Percentiles rank a stretch among this genome's conserved stretches.
phyloP scores from a whole-genome alignment of 2,329 filamentous ascomycete species.

The Paramyrothecium sp. region DNA sequence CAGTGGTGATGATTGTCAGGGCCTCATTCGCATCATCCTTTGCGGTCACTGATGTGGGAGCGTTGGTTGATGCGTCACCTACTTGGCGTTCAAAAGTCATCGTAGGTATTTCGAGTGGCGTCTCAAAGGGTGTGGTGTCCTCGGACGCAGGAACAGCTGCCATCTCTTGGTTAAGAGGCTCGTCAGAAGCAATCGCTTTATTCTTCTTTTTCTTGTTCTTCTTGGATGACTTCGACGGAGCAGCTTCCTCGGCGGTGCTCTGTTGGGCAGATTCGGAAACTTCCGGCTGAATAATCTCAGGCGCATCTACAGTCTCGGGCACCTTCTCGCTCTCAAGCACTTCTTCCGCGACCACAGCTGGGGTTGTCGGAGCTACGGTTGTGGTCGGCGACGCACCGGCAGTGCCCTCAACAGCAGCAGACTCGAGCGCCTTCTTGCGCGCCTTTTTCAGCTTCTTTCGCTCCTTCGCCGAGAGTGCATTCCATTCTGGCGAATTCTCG shows the following conservation, averaged over 20 bases:
- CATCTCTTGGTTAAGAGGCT: slow-evolving; percentile 1
- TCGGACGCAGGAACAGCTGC: background rate
- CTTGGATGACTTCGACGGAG: slow-evolving; percentile 12
- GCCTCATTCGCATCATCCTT: background rate
- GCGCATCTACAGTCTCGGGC: background rate
- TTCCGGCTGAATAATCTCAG: background rate
- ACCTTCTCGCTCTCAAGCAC: too few relatives aligned
- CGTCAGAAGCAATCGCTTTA: slow-evolving; percentile 2
- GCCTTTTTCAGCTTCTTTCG: slow-evolving; percentile 22
- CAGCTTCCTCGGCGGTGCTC: slow-evolving; percentile 2
- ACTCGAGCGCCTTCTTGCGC: slow-evolving; percentile 13
- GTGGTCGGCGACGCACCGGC: background rate
- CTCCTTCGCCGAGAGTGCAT: slow-evolving; percentile 14
- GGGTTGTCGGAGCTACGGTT: background rate
- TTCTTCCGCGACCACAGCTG: background rate
- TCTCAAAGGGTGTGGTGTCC: background rate
- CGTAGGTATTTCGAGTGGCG: background rate
- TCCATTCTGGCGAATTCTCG: slow-evolving; percentile 6
- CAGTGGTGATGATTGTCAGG: too few relatives aligned
- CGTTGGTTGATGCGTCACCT: background rate
- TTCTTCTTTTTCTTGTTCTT: slow-evolving; percentile 19
- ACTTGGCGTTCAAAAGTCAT: background rate
- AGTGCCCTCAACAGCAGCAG: background rate
- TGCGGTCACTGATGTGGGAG: background rate
- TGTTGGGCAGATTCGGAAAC: background rate